These are phyloP conservation scores for Aegilops bicornis DNA, from an alignment of 176 grass and related monocot species.

Conservation along the genomic window DNA sequence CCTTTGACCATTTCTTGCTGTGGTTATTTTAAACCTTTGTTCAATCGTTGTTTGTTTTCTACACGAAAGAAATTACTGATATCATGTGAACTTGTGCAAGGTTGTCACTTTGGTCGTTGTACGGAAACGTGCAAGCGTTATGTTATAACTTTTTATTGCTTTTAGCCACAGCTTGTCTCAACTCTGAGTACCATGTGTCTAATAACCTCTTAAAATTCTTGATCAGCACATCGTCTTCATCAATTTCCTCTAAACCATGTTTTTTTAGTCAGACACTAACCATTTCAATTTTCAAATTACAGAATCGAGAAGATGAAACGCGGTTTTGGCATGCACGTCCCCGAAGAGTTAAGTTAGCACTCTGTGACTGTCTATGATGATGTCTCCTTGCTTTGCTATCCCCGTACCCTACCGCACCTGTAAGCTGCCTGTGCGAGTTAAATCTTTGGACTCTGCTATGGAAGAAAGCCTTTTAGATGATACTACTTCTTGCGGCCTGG, in stretches of 20 bases:
- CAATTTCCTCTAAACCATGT: not conserved
- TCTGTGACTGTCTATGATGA: not conserved
- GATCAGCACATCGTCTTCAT: not conserved
- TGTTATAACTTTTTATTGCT: not conserved
- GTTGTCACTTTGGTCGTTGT: not conserved
- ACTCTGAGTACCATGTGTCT: not conserved
- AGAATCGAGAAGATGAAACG: slow-evolving; percentile 91
- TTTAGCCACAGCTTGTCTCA: not conserved
- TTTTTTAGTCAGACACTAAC: not conserved
- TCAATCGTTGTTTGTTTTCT: not conserved
- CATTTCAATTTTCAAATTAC: slow-evolving; percentile 4
- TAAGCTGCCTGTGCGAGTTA: not conserved
- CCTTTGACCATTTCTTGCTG: not conserved
- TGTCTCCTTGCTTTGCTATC: not conserved
- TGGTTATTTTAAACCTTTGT: not conserved
- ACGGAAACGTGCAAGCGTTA: not conserved
- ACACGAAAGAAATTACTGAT: not conserved
- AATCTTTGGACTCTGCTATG: not conserved
- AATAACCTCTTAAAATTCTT: not conserved
- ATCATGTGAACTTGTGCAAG: not conserved
- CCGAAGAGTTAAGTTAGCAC: slow-evolving; percentile 52
- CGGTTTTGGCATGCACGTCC: slow-evolving; percentile 84
- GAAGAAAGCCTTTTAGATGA: not conserved
- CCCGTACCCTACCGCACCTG: not conserved
- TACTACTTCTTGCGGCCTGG: not conserved